Evolutionary conservation across 2,329 filamentous ascomycete genomes (phyloP), one percentile per base, ranked within the genome.

Genomic region (Alternaria sp.): DNA sequence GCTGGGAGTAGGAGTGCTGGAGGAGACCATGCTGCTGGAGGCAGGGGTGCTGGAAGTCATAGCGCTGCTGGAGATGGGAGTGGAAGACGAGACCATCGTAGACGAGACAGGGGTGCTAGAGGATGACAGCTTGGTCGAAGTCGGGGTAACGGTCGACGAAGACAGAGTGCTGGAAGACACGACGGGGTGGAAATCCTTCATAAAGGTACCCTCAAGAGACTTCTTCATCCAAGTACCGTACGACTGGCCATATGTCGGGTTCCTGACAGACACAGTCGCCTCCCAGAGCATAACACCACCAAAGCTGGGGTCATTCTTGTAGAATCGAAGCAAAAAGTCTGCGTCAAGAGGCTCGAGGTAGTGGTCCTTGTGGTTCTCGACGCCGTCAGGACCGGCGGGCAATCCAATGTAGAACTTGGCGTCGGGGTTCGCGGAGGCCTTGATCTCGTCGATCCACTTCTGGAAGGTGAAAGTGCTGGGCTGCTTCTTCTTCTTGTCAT

Each of bases 251-350:
- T 83, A 80, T 57, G 82, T 79, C 13, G 75, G 59, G 69, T 87
- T 87, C 56, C 78, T 77, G 12, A 80, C 74, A n/a, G 82, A 82
- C 11, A 80, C 79, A 1, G 84, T 86, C 6, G 86, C 84, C 56
- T 88, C 86, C 85, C 85, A 89, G 6, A 89, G 73, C 86, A 88
- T 89, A 44, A 88, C 79, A 77, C 87, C 87, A 44, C 86, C 87
- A 66, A 89, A 89, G 2, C 75, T 77, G 21, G 78, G 59, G 2
- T 78, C 72, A 15, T 30, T 46, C 46, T 66, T 50, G 66, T 74
- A 74, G 36, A 71, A 72, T 64, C 80, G 81, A 23, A 88, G 75
- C 56, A 88, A 67, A 3, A 71, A 69, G 57, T 82, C 74, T 3
- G 83, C 85, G 62, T 87, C 21, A 5, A 5, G 4, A 23, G 21